Conservation (phyloP, 2,329 filamentous ascomycete genomes). For the Trichoderma sp. region DNA sequence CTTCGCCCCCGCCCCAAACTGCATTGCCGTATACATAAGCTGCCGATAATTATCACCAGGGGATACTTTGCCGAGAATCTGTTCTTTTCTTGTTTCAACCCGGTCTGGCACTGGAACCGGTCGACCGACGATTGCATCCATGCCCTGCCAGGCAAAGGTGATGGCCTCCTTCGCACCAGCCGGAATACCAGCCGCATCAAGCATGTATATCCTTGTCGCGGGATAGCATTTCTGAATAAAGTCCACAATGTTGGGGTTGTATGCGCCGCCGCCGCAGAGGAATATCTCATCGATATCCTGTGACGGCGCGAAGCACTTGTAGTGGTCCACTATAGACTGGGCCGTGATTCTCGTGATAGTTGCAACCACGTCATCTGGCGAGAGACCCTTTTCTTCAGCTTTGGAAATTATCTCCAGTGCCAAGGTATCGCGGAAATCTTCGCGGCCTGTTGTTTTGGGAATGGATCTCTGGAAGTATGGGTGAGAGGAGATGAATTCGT, state of each 20-base stretch:
- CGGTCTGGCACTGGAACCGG: conserved; percentile 51
- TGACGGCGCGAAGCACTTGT: conserved; percentile 22
- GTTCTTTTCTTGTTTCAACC: conserved; percentile 50
- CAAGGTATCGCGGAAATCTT: conserved; percentile 50
- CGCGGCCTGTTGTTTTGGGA: conserved; percentile 49
- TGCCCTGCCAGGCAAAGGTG: conserved; percentile 54
- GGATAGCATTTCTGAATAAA: conserved; percentile 51
- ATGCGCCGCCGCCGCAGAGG: conserved; percentile 58
- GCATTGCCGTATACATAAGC: conserved; percentile 51
- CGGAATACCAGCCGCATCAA: conserved; percentile 52
- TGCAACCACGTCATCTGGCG: conserved; percentile 45
- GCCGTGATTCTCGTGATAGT: conserved; percentile 49
- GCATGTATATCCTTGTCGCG: conserved; percentile 47
- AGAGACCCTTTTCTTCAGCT: conserved; percentile 38
- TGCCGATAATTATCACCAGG: conserved; percentile 54
- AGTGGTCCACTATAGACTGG: conserved; percentile 30
- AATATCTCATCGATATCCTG: conserved; percentile 49
- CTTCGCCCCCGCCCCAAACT: conserved; percentile 47
- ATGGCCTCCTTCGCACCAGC: conserved; percentile 53
- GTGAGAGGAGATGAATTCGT: conserved; percentile 40
- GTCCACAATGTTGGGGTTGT: conserved; percentile 56
- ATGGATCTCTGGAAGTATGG: conserved; percentile 43
- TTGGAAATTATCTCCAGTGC: conserved; percentile 44
- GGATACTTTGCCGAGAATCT: conserved; percentile 55
- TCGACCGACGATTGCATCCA: conserved; percentile 57